These are phyloP conservation scores for Coprinopsis sp. DNA, from an alignment of 768 basidiomycete species.

Conservation along the genomic window DNA sequence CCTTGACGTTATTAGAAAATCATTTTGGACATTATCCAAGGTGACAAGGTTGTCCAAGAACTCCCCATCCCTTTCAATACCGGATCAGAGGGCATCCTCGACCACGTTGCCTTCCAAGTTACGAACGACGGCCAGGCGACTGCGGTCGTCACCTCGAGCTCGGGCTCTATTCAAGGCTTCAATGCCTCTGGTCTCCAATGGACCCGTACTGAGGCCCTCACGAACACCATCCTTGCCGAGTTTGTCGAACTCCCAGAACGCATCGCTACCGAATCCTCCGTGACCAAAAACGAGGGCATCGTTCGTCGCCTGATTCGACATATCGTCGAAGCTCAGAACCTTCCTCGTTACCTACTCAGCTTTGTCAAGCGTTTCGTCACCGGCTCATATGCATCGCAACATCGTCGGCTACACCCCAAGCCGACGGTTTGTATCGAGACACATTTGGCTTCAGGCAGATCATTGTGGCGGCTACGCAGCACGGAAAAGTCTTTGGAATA, in stretches of 20 bases:
- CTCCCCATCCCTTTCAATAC: constrained; percentile 9
- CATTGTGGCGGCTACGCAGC: constrained; percentile 63
- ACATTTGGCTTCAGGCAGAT: constrained; percentile 85
- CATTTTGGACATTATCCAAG: constrained; percentile 41
- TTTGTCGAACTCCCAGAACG: constrained; percentile 77
- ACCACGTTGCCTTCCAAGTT: constrained; percentile 8
- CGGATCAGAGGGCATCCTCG: constrained; percentile 9
- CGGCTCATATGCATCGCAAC: constrained; percentile 56
- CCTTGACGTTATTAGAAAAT: constrained; percentile 36
- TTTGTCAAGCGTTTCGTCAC: constrained; percentile 72
- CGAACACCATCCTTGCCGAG: constrained; percentile 56
- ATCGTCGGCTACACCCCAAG: constrained; percentile 26
- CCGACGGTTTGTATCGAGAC: constrained; percentile 54
- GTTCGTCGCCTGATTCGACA: constrained; percentile 51
- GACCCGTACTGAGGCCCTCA: constrained; percentile 78
- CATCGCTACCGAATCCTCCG: constrained; percentile 25
- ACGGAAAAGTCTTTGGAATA: constrained; percentile 77
- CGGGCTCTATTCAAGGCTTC: constrained; percentile 41
- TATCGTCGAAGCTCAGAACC: constrained; percentile 54
- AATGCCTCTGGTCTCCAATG: constrained; percentile 51
- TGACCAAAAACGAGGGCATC: constrained; percentile 48
- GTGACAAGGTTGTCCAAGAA: background rate
- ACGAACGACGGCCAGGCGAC: constrained; percentile 32
- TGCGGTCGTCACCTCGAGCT: constrained; percentile 75
- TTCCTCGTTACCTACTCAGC: constrained; percentile 63